These are phyloP conservation scores for Cryptosporidium sp. DNA, from an alignment of 169 alveolate species.

Conservation along the genomic window DNA sequence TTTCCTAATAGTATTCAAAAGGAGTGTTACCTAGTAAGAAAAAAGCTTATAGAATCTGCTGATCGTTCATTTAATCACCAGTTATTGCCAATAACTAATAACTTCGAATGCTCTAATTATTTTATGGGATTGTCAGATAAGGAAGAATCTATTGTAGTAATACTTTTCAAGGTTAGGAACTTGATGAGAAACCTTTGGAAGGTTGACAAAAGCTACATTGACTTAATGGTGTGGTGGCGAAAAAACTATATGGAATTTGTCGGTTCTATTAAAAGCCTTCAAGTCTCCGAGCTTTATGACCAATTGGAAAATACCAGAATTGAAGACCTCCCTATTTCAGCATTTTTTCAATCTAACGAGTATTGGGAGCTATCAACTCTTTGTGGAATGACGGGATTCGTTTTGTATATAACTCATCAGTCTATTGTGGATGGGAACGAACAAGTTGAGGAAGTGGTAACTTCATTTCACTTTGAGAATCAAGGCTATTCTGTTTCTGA, in stretches of 20 bases:
- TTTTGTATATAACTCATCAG: slow-evolving; percentile 18
- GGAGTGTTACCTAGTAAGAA: slow-evolving; percentile 22
- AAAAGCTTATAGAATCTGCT: background rate
- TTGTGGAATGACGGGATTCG: slow-evolving; percentile 28
- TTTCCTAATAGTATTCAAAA: slow-evolving; percentile 34
- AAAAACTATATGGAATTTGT: slow-evolving; percentile 20
- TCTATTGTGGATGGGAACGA: slow-evolving; percentile 11
- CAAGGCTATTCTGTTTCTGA: slow-evolving; percentile 7
- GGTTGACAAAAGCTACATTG: background rate
- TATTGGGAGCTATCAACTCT: slow-evolving; percentile 52
- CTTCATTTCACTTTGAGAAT: slow-evolving; percentile 8
- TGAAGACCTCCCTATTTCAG: background rate
- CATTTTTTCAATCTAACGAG: background rate
- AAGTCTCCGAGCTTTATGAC: background rate
- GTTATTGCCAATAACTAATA: slow-evolving; percentile 35
- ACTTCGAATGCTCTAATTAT: slow-evolving; percentile 29
- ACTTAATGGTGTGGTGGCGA: slow-evolving; percentile 44
- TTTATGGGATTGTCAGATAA: slow-evolving; percentile 20
- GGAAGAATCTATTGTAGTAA: slow-evolving; percentile 39
- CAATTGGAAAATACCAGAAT: slow-evolving; percentile 19
- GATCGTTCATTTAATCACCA: slow-evolving; percentile 20
- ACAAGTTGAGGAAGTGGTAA: slow-evolving; percentile 9
- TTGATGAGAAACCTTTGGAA: slow-evolving; percentile 35
- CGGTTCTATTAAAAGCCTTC: background rate
- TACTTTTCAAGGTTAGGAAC: slow-evolving; percentile 34